Percentiles rank a stretch among this genome's conserved stretches.
These are phyloP conservation scores for Populus pruinosa DNA, from an alignment of 345 rosid species.

Conservation along the genomic window DNA sequence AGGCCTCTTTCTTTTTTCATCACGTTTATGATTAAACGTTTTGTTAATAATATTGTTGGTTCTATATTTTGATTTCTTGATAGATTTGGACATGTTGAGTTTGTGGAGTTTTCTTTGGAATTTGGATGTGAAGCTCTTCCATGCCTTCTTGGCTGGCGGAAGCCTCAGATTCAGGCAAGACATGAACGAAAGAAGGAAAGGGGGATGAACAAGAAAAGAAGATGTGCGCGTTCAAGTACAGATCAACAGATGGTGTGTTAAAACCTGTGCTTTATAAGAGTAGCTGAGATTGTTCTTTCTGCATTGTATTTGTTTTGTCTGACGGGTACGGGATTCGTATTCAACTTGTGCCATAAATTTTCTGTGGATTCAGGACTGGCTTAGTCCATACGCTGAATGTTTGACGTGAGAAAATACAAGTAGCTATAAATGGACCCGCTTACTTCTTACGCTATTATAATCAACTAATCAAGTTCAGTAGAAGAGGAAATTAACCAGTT, in stretches of 20 bases:
- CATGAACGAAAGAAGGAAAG: conserved; percentile 23
- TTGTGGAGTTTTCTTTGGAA: conserved; percentile 44
- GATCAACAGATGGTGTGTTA: not conserved
- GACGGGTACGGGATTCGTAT: conserved; percentile 20
- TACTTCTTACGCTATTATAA: not conserved
- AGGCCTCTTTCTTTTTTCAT: not conserved
- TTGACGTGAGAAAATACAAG: not conserved
- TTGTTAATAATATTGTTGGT: not conserved
- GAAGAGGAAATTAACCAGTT: not conserved
- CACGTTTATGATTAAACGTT: not conserved
- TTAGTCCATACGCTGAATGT: conserved; percentile 12
- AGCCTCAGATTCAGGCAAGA: conserved; percentile 51
- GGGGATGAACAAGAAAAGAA: not conserved
- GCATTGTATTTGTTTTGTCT: not conserved
- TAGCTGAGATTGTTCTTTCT: not conserved
- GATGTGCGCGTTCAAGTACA: not conserved
- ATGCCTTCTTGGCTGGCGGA: conserved; percentile 61
- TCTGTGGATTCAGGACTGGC: not conserved
- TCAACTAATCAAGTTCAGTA: not conserved
- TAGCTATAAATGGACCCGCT: not conserved
- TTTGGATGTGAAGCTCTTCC: conserved; percentile 65
- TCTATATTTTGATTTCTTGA: conserved; percentile 23
- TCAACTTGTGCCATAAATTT: not conserved
- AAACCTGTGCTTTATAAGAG: conserved; percentile 6
- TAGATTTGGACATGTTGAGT: conserved; percentile 36